Base-by-base conservation (phyloP, 2,329 filamentous ascomycete genomes). In the Fusarium austroafricanum region DNA sequence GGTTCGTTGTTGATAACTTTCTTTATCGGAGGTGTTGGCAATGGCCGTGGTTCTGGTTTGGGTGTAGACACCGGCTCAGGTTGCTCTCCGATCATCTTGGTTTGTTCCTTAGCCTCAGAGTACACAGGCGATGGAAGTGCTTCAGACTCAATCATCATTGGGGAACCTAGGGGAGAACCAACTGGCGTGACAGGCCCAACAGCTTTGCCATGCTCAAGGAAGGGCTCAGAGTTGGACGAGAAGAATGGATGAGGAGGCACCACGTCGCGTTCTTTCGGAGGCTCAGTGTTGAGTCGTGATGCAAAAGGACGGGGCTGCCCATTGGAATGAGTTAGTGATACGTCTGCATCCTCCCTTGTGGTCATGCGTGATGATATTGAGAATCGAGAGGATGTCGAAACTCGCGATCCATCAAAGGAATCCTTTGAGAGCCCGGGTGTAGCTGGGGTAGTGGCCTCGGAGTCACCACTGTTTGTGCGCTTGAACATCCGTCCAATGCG, bases 401-500 rank as follows among this genome's bases (percentile, higher is more conserved):
- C 45, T 26, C 65, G 33, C 1, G 47, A 44, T 12, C 37, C 52
- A 1, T 70, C 67, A 9, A 51, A 55, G 2, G 67, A 70, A 18
- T 49, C 44, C 29, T 70, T 70, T 9, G 45, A 14, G 23, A 45
- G 40, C 3, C 46, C 51, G 6, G 52, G 17, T 3, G 61, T 63
- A 3, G 28, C 31, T 1, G 55, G 28, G 6, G 39, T 26, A 17
- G 28, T 57, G 28, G 33, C 40, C 6, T 70, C 67, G 1, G 52
- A n/a, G 17, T 44, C 63, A 6, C 70, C 55, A 15, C 45, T 68
- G 43, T 59, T 70, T 43, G 50, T 56, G 7, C 63, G 58, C 29
- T 60, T 70, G 18, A 70, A 70, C 39, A 70, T 70, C 8, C 67
- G 59, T 42, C 67, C 62, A 20, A 70, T 70, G 15, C 67, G 67